Conservation (phyloP, 2,329 filamentous ascomycete species). For the Emericellopsis atlantica region DNA sequence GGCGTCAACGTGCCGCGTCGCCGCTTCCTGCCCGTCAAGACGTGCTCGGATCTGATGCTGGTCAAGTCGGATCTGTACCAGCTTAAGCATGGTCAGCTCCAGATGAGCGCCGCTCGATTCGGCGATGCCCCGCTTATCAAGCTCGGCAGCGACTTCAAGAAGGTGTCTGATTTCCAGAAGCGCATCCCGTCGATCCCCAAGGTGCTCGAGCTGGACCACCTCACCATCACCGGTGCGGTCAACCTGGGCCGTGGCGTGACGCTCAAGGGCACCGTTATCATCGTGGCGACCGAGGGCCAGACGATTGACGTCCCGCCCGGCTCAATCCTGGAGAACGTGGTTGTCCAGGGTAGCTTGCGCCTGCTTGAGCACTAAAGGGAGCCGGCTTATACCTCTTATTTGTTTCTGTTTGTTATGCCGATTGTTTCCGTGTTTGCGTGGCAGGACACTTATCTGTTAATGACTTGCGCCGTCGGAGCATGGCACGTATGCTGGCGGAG, state of each 20-base stretch:
- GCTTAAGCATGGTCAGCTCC: constrained; percentile 92
- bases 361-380: constrained; percentile 50
- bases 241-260: constrained; percentile 93
- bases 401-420: no score
- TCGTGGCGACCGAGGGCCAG: constrained; percentile 93
- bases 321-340: constrained; percentile 95
- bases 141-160: constrained; percentile 98
- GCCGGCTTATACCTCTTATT: no score
- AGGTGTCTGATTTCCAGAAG: constrained; percentile 94
- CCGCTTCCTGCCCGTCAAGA: constrained; percentile 99
- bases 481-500: no score
- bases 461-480: no score
- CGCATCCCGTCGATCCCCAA: constrained; percentile 79
- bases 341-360: constrained; percentile 91
- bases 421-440: background rate
- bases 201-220: constrained; percentile 84
- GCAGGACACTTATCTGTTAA: no score
- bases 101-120: constrained; percentile 94
- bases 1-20: constrained; percentile 97
- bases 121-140: constrained; percentile 97
- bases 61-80: constrained; percentile 99
- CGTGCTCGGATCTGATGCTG: constrained; percentile 97
- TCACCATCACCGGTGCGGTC: constrained; percentile 95
- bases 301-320: constrained; percentile 97
- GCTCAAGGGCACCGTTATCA: constrained; percentile 96